phyloP scores from a whole-genome alignment of 768 basidiomycete species.

The Naematelia encephala region DNA sequence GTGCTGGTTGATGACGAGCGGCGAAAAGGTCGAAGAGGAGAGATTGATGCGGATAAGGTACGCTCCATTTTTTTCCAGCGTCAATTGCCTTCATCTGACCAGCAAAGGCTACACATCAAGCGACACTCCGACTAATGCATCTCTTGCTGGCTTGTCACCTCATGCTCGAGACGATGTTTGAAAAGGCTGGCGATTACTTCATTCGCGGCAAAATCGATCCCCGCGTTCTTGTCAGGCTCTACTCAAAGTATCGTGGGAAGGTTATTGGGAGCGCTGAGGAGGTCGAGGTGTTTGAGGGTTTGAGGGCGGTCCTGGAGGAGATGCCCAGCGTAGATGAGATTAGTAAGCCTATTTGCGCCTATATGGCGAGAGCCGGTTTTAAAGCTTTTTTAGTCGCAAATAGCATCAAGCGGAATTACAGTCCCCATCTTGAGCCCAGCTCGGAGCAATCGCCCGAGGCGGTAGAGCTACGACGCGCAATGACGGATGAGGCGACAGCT shows the following conservation, averaged over 20 bases:
- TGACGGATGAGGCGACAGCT: constrained; percentile 64
- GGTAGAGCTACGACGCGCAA: constrained; percentile 63
- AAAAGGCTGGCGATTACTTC: constrained; percentile 74
- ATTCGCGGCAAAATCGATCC: constrained; percentile 80
- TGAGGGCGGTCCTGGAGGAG: constrained; percentile 66
- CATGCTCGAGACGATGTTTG: constrained; percentile 73
- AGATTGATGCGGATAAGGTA: constrained; percentile 47
- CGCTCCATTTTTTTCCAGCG: constrained; percentile 1
- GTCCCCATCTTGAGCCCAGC: constrained; percentile 73
- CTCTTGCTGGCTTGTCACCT: constrained; percentile 78
- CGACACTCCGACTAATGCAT: constrained; percentile 70
- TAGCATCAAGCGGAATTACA: constrained; percentile 89
- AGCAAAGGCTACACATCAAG: constrained; percentile 40
- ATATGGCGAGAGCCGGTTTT: background rate
- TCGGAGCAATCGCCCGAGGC: constrained; percentile 68
- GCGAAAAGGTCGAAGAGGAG: constrained; percentile 43
- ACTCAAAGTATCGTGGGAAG: constrained; percentile 67
- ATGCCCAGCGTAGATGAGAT: constrained; percentile 75
- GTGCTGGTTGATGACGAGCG: constrained; percentile 45
- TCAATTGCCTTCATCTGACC: constrained; percentile 3
- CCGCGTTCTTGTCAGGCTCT: constrained; percentile 74
- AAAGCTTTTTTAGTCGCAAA: constrained; percentile 61
- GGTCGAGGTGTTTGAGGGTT: constrained; percentile 70
- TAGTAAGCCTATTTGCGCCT: constrained; percentile 60
- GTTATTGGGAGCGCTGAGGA: constrained; percentile 57